A percentile compares a stretch with the other conserved stretches of the same genome.
Conservation (phyloP, 106 monocot genomes). For the Apostasia ramifera region DNA sequence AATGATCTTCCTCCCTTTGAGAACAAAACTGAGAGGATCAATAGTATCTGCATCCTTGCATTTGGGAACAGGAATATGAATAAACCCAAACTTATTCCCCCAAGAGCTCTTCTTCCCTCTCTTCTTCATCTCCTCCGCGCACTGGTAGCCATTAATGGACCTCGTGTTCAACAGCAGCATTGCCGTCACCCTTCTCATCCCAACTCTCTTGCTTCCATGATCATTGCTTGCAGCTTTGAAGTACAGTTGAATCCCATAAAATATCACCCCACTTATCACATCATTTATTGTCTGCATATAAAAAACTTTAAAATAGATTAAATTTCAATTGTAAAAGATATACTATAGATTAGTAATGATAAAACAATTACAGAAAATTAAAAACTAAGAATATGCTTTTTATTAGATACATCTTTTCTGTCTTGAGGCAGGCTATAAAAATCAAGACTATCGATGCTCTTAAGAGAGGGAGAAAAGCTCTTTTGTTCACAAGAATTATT, state of each 20-base stretch:
- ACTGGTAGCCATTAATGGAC: slow-evolving; percentile 31
- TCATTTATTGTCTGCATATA: slow-evolving; percentile 57
- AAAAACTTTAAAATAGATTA: too few species aligned
- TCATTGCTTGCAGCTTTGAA: slow-evolving; percentile 9
- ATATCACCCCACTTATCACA: slow-evolving; percentile 56
- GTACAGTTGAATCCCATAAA: slow-evolving; percentile 57
- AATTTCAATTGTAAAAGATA: too few species aligned
- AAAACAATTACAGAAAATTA: too few species aligned
- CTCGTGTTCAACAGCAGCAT: slow-evolving; percentile 64
- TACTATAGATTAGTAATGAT: too few species aligned
- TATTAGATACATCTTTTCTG: too few species aligned
- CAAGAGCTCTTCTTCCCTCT: slow-evolving; percentile 31
- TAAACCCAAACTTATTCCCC: slow-evolving; percentile 75
- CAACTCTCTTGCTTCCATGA: not conserved
- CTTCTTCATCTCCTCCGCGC: slow-evolving; percentile 29
- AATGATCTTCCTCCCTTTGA: slow-evolving; percentile 37
- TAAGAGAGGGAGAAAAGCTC: too few species aligned
- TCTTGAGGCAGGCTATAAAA: too few species aligned
- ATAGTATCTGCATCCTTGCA: slow-evolving; percentile 18
- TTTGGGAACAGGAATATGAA: slow-evolving; percentile 41
- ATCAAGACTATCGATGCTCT: too few species aligned
- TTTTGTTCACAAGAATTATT: too few species aligned
- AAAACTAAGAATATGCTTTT: too few species aligned
- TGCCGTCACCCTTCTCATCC: slow-evolving; percentile 27
- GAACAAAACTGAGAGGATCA: slow-evolving; percentile 41